Conservation (phyloP, 192 early-diverging fungal species). For the Coemansia sp. region DNA sequence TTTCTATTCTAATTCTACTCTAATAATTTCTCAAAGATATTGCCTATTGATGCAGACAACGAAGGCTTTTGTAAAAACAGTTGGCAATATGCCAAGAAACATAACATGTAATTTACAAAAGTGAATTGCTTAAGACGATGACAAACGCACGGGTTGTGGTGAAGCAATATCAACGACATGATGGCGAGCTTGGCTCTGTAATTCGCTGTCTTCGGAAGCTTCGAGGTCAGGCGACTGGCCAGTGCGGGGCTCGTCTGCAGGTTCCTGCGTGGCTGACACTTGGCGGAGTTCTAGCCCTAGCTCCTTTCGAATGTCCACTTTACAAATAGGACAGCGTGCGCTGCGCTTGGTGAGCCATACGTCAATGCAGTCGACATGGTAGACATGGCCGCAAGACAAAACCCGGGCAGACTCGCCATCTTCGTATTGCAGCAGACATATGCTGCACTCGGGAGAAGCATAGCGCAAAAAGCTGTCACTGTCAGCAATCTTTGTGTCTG, state of each 20-base stretch:
- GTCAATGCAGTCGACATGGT: slow-evolving; percentile 67
- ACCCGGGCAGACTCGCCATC: slow-evolving; percentile 58
- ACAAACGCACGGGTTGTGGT: slow-evolving; percentile 12
- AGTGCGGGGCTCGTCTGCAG: slow-evolving; percentile 6
- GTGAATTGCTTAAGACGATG: no score
- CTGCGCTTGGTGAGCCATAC: slow-evolving; percentile 49
- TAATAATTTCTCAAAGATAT: background rate
- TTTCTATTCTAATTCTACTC: no score
- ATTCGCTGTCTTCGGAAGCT: background rate
- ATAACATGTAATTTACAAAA: no score
- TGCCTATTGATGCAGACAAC: background rate
- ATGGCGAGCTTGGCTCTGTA: slow-evolving; percentile 2
- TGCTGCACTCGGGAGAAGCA: slow-evolving; percentile 58
- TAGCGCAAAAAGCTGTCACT: slow-evolving; percentile 23
- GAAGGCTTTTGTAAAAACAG: no score
- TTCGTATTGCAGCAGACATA: slow-evolving; percentile 64
- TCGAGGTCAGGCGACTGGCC: background rate
- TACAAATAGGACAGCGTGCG: slow-evolving; percentile 47
- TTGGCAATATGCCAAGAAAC: no score
- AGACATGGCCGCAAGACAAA: slow-evolving; percentile 63
- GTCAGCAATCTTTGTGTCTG: slow-evolving; percentile 6
- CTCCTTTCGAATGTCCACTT: slow-evolving; percentile 25
- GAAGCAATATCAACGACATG: slow-evolving; percentile 15
- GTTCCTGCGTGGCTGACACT: slow-evolving; percentile 7
- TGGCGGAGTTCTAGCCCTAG: slow-evolving; percentile 26